Evolutionary conservation across 257 asterid species (phyloP).

Genomic region (Solanum habrochaites): DNA sequence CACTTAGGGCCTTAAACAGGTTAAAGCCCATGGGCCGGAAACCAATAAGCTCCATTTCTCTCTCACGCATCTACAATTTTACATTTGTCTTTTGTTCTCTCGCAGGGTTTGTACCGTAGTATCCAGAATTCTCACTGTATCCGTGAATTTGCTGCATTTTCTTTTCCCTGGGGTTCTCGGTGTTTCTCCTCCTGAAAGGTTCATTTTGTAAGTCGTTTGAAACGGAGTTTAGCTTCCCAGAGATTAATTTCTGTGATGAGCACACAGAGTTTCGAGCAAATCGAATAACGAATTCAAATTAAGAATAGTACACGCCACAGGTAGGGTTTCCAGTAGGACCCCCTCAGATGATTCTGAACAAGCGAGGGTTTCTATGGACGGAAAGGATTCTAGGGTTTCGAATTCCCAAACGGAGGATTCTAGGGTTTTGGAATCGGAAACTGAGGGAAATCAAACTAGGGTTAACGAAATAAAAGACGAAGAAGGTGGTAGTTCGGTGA

Average conservation of each 20-base stretch:
- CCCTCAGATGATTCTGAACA: conserved; percentile 3
- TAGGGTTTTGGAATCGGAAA: background rate
- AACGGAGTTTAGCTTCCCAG: background rate
- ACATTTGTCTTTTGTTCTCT: background rate
- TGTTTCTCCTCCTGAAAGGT: background rate
- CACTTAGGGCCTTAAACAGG: background rate
- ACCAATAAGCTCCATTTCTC: background rate
- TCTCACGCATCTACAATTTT: background rate
- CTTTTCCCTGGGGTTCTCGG: background rate
- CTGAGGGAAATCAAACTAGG: background rate
- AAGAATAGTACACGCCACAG: too few relatives aligned
- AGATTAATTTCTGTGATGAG: conserved; percentile 23
- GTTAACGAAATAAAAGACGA: conserved; percentile 8
- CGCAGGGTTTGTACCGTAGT: conserved; percentile 9
- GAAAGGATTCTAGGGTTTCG: background rate
- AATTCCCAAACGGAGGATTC: conserved; percentile 9
- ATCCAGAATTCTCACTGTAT: background rate
- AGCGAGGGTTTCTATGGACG: conserved; percentile 9
- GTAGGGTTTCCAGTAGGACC: background rate
- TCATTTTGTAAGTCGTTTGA: background rate
- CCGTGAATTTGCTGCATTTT: background rate
- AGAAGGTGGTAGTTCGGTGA: background rate
- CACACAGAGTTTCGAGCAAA: conserved; percentile 12
- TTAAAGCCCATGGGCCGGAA: background rate
- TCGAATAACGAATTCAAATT: conserved; percentile 1